Conservation (phyloP, 2,329 filamentous ascomycete species). For the Dactylonectria estremocensis region DNA sequence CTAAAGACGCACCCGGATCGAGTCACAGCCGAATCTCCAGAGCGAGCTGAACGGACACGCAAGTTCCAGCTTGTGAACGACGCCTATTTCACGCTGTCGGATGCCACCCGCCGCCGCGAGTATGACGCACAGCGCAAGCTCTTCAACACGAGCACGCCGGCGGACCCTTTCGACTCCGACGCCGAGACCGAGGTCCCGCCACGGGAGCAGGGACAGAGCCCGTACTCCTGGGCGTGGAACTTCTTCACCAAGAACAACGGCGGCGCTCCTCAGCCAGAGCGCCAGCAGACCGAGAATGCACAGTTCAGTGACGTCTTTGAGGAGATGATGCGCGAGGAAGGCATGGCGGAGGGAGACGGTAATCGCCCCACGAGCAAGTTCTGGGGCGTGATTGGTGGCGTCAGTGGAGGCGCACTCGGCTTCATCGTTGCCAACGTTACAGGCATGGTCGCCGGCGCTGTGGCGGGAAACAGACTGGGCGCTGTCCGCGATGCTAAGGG, state of each 20-base stretch:
- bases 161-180: slow-evolving; percentile 60
- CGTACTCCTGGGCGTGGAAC: slow-evolving; percentile 85
- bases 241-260: slow-evolving; percentile 63
- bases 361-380: slow-evolving; percentile 79
- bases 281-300: slow-evolving; percentile 74
- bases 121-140: slow-evolving; percentile 79
- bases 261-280: slow-evolving; percentile 53
- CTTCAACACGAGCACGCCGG: slow-evolving; percentile 49
- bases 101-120: slow-evolving; percentile 81
- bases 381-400: slow-evolving; percentile 88
- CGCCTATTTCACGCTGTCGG: slow-evolving; percentile 92
- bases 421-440: slow-evolving; percentile 97
- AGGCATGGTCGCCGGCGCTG: slow-evolving; percentile 88
- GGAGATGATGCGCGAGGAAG: slow-evolving; percentile 90
- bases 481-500: slow-evolving; percentile 90
- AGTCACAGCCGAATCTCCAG: slow-evolving; percentile 85
- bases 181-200: slow-evolving; percentile 60
- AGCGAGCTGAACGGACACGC: slow-evolving; percentile 85
- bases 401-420: slow-evolving; percentile 90
- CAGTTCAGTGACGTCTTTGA: slow-evolving; percentile 94
- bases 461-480: slow-evolving; percentile 93
- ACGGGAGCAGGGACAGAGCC: slow-evolving; percentile 57
- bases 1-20: slow-evolving; percentile 95
- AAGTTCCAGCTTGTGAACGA: slow-evolving; percentile 94
- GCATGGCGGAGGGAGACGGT: slow-evolving; percentile 81